Conservation (phyloP, 176 grass and related monocot species). For the Phyllostachys edulis region DNA sequence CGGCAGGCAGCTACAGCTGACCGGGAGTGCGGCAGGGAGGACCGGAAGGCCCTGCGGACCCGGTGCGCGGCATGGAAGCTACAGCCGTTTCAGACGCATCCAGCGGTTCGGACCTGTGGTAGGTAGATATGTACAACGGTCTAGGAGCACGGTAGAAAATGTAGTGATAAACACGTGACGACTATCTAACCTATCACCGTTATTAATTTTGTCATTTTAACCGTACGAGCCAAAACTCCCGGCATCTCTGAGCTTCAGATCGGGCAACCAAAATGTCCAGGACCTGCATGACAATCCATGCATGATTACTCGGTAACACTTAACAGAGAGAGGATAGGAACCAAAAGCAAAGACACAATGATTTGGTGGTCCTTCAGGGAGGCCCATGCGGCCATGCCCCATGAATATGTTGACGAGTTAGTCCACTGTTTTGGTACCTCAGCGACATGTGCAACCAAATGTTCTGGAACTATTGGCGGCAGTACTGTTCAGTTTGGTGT, state of each 20-base stretch:
- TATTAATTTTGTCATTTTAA: too few relatives aligned
- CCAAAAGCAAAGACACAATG: background rate
- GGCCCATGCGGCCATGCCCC: background rate
- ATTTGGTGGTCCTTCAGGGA: background rate
- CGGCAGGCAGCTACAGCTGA: too few relatives aligned
- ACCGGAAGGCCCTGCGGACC: too few relatives aligned
- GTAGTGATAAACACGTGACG: too few relatives aligned
- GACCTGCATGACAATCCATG: background rate
- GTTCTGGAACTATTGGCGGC: background rate
- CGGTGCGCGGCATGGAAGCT: too few relatives aligned
- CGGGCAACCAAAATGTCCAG: background rate
- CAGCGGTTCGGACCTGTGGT: too few relatives aligned
- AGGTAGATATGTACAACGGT: too few relatives aligned
- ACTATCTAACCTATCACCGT: too few relatives aligned
- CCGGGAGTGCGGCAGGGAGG: too few relatives aligned
- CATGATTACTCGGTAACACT: background rate
- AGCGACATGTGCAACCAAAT: background rate
- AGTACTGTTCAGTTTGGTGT: background rate
- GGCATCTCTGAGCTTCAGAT: background rate
- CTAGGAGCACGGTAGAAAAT: too few relatives aligned
- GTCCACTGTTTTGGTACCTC: conserved; percentile 15
- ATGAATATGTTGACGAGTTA: conserved; percentile 29
- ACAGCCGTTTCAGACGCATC: too few relatives aligned
- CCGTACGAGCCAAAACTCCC: too few relatives aligned
- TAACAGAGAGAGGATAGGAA: background rate